Conservation (phyloP, 108 stramenopile species). For the Aurantiochytrium sp. region DNA sequence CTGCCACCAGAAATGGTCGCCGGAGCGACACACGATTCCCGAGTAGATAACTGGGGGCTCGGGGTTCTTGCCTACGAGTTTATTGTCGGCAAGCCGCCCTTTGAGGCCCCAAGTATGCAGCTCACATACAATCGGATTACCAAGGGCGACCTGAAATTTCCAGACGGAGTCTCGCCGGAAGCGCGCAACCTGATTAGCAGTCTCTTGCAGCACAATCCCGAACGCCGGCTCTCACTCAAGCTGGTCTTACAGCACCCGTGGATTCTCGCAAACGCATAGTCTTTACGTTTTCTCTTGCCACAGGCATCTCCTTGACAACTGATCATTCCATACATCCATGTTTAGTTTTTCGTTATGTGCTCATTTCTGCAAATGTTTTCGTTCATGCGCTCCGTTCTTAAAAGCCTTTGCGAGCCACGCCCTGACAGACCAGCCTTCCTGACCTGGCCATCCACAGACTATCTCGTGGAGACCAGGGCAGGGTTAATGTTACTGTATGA, state of each 20-base stretch:
- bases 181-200: slow-evolving; percentile 84
- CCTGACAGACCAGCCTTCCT: too few species aligned
- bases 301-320: too few species aligned
- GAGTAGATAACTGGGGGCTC: slow-evolving; percentile 49
- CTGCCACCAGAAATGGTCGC: slow-evolving; percentile 50
- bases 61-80: slow-evolving; percentile 51
- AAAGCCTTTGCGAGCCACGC: too few species aligned
- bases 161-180: slow-evolving; percentile 68
- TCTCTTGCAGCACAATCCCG: slow-evolving; percentile 83
- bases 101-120: background rate
- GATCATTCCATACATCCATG: too few species aligned
- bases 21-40: background rate
- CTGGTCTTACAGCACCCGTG: slow-evolving; percentile 84
- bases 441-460: too few species aligned
- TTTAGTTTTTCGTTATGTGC: too few species aligned
- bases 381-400: too few species aligned
- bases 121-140: slow-evolving; percentile 89
- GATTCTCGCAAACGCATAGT: slow-evolving; percentile 44
- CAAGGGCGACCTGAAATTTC: slow-evolving; percentile 83
- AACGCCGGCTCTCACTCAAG: slow-evolving; percentile 67
- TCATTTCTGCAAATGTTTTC: too few species aligned
- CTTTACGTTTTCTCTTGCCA: too few species aligned
- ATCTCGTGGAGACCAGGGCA: background rate
- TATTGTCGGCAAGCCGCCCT: slow-evolving; percentile 40
- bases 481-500: background rate